Conservation (phyloP, 768 basidiomycete species). For the Lactarius hatsudake region DNA sequence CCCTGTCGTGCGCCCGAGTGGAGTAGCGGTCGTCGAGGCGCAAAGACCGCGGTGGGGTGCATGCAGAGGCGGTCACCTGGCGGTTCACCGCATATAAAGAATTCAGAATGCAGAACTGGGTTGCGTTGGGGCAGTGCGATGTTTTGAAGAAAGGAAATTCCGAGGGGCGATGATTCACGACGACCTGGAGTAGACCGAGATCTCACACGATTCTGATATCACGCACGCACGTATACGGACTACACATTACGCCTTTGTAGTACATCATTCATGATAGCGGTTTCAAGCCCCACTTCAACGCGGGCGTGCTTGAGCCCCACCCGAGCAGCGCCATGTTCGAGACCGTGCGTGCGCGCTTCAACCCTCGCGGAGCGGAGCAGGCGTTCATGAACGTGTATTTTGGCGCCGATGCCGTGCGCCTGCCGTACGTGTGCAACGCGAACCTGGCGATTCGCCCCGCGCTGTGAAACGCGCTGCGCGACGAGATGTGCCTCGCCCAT, state of each 20-base stretch:
- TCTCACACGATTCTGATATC: neutral
- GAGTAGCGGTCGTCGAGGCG: conserved; percentile 19
- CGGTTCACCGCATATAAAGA: conserved; percentile 31
- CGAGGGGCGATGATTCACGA: neutral
- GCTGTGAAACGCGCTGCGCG: conserved; percentile 34
- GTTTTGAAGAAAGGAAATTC: neutral
- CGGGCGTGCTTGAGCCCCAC: conserved; percentile 37
- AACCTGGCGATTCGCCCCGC: conserved; percentile 37
- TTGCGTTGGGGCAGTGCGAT: conserved; percentile 12
- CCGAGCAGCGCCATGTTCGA: conserved; percentile 33
- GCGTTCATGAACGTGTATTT: conserved; percentile 43
- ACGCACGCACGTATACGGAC: neutral
- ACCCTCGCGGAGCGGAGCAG: conserved; percentile 41
- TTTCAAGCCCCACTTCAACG: conserved; percentile 40
- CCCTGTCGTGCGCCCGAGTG: neutral
- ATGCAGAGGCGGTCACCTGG: conserved; percentile 30
- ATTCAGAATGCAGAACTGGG: conserved; percentile 24
- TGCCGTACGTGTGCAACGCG: conserved; percentile 39
- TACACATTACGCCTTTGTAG: neutral
- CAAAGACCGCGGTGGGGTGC: conserved; percentile 16
- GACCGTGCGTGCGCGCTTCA: conserved; percentile 36
- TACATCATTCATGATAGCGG: conserved; percentile 21
- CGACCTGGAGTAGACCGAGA: neutral
- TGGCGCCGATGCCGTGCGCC: conserved; percentile 34
- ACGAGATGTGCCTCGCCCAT: conserved; percentile 36